These are phyloP conservation scores for Sordariomycetes sp. DNA, from an alignment of 2,329 filamentous ascomycete species.

Conservation along the genomic window DNA sequence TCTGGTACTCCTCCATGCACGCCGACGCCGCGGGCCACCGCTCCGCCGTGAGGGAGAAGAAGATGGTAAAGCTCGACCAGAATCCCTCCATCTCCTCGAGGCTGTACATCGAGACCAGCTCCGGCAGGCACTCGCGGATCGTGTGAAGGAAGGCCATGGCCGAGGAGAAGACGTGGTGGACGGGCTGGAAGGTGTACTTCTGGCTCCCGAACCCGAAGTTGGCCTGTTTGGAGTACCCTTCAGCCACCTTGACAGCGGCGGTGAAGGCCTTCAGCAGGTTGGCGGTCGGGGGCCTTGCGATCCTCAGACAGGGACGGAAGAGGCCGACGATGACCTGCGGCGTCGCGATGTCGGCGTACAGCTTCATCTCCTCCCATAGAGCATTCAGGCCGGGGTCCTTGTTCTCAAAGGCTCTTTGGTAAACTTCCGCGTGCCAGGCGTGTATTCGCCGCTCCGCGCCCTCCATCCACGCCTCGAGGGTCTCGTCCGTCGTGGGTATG, in stretches of 20 bases:
- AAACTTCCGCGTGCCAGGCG: background rate
- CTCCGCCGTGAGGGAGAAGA: background rate
- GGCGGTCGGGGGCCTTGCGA: background rate
- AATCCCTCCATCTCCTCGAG: background rate
- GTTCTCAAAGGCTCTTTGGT: background rate
- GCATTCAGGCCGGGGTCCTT: background rate
- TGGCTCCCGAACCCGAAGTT: conserved; percentile 1
- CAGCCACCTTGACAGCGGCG: background rate
- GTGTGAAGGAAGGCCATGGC: conserved; percentile 2
- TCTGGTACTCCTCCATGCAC: background rate
- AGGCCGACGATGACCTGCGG: background rate
- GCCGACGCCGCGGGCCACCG: background rate
- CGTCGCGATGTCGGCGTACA: background rate
- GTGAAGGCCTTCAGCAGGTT: conserved; percentile 1
- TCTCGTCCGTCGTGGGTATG: background rate
- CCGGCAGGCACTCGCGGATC: background rate
- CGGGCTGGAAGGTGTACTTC: conserved; percentile 2
- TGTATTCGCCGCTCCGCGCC: background rate
- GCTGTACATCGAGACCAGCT: background rate
- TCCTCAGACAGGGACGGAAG: background rate
- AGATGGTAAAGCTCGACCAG: background rate
- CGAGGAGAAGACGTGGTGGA: conserved; percentile 1
- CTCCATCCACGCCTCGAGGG: background rate
- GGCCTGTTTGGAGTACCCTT: background rate
- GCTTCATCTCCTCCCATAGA: conserved; percentile 1